Percentiles rank a stretch among this genome's conserved stretches.
Evolutionary conservation across 179 eudicot species (phyloP).

Genomic region (Sideroxylon spinosum): DNA sequence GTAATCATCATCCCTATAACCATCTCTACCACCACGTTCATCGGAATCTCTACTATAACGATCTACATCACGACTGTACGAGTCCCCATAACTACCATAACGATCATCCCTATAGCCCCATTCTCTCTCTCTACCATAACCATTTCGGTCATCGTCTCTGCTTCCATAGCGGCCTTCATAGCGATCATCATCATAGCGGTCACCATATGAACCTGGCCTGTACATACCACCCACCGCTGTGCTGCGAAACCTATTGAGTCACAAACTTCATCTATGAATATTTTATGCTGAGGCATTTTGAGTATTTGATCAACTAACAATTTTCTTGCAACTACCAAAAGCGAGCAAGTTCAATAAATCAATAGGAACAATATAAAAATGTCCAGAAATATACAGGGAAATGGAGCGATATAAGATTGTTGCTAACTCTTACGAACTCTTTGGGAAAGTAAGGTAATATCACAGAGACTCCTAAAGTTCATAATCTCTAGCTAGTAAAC

Average conservation of each 20-base stretch:
- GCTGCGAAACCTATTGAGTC: conserved; percentile 57
- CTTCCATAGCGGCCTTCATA: conserved; percentile 49
- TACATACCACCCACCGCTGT: conserved; percentile 67
- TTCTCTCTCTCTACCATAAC: conserved; percentile 83
- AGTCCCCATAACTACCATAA: conserved; percentile 61
- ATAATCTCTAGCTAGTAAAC: background rate
- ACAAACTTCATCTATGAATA: conserved; percentile 5
- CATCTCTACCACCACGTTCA: conserved; percentile 61
- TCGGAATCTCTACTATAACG: conserved; percentile 62
- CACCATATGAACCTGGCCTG: conserved; percentile 66
- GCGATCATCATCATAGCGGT: conserved; percentile 50
- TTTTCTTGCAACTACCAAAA: background rate
- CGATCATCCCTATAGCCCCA: conserved; percentile 54
- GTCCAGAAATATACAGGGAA: background rate
- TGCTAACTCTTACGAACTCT: background rate
- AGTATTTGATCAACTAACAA: background rate
- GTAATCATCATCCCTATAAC: conserved; percentile 67
- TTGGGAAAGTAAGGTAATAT: background rate
- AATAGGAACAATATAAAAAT: background rate
- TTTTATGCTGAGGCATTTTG: background rate
- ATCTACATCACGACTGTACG: conserved; percentile 57
- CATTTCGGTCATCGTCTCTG: conserved; percentile 74
- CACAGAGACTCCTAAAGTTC: background rate
- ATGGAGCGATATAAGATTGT: background rate
- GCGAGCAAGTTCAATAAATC: background rate